phyloP scores from a whole-genome alignment of 768 basidiomycete genomes.

The Ephemerocybe angulata region DNA sequence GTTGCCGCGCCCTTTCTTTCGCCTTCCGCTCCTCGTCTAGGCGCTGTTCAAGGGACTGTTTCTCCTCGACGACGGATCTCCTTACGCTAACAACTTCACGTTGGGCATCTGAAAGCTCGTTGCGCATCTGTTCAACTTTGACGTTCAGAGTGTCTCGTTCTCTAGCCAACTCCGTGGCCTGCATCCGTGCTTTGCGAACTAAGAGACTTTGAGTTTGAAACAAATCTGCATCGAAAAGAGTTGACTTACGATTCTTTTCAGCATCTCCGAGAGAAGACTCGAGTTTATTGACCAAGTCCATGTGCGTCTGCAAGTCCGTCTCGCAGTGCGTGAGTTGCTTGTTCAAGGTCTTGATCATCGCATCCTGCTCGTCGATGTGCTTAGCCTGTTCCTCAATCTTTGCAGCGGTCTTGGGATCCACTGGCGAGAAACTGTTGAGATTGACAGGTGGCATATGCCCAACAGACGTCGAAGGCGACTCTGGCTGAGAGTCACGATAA shows the following conservation, averaged over 20 bases:
- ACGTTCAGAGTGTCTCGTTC: conserved; percentile 74
- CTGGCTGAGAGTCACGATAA: conserved; percentile 67
- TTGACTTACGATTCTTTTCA: conserved; percentile 82
- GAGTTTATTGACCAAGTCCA: conserved; percentile 81
- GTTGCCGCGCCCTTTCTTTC: conserved; percentile 86
- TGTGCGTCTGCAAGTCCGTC: conserved; percentile 84
- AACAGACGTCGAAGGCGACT: conserved; percentile 65
- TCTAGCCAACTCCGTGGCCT: conserved; percentile 83
- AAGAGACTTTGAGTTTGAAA: conserved; percentile 11
- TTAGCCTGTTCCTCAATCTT: conserved; percentile 73
- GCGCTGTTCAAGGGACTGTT: conserved; percentile 77
- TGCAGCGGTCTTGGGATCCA: conserved; percentile 53
- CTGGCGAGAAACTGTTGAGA: conserved; percentile 33
- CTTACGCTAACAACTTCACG: conserved; percentile 76
- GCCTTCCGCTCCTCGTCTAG: conserved; percentile 83
- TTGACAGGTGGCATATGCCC: conserved; percentile 39
- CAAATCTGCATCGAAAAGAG: neutral
- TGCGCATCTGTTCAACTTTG: conserved; percentile 64
- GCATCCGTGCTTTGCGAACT: conserved; percentile 94
- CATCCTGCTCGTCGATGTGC: conserved; percentile 78
- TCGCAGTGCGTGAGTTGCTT: conserved; percentile 94
- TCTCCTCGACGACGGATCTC: conserved; percentile 81
- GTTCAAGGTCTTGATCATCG: conserved; percentile 90
- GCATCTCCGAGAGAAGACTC: conserved; percentile 87
- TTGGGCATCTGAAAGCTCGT: conserved; percentile 73